Evolutionary conservation across 495 filamentous ascomycete genomes (phyloP), one percentile per base, ranked within the genome.

Genomic region (Wilcoxina mikolae): DNA sequence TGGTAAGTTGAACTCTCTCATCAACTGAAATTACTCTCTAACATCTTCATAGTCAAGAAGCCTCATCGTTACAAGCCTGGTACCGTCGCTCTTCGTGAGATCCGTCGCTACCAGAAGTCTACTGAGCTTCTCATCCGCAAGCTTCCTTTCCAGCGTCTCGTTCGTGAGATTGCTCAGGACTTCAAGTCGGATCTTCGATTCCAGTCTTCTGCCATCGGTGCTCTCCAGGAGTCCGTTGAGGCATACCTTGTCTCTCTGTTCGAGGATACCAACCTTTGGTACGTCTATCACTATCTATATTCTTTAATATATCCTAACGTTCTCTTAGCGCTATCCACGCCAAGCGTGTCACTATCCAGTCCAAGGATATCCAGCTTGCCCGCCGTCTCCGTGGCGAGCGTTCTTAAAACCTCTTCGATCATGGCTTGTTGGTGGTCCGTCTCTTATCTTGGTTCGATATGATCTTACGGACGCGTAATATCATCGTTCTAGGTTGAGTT

Each of bases 51-150:
- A 78, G 91, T 99, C 84, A 99, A 99, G 93, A 99, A 99, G 91
- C 91, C 91, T 72, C 93, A 96, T 77, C 83, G 91, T 67, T 99
- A 99, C 73, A 99, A 96, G 90, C 91, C 91, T 71, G 90, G 89
- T 89, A 99, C 91, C 77, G 91, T 99, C 84, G 91, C 91, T 89
- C 91, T 99, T 67, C 91, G 91, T 90, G 91, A 99, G 79, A 99
- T 99, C 72, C 93, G 91, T 89, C 91, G 91, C 70, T 99, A 99
- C 83, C 91, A 99, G 82, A 99, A 99, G 82, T 95, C 88, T 65
- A 99, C 91, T 67, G 91, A 99, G 86, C 90, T 99, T 58, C 74
- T 99, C 67, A 99, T 99, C 82, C 91, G 91, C 82, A 99, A 99
- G 87, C 87, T 99, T 66, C 91, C 91, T 70, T 99, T 99, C 85